These are phyloP conservation scores for Leptodermis oblonga DNA, from an alignment of 257 asterid species.

Conservation along the genomic window DNA sequence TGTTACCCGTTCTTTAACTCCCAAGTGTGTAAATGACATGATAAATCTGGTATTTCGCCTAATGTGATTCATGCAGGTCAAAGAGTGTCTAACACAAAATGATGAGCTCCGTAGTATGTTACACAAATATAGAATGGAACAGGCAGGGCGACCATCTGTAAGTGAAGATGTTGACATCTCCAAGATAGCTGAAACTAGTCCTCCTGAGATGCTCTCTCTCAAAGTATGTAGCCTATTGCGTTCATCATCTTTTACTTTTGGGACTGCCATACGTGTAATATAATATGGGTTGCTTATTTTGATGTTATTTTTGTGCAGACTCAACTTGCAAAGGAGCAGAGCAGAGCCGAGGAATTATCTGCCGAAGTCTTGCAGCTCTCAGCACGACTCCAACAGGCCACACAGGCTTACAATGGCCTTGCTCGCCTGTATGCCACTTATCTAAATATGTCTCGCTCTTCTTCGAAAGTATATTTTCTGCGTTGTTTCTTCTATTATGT, in stretches of 20 bases:
- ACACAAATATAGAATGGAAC: constrained; percentile 63
- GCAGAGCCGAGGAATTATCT: constrained; percentile 76
- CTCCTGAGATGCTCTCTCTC: constrained; percentile 49
- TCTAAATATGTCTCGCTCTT: constrained; percentile 2
- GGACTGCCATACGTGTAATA: not conserved
- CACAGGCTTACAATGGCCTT: constrained; percentile 64
- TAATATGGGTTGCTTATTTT: not conserved
- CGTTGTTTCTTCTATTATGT: not conserved
- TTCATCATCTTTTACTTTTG: too few relatives aligned
- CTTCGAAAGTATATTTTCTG: not conserved
- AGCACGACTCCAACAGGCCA: constrained; percentile 75
- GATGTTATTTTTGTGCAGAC: constrained; percentile 35
- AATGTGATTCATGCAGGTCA: constrained; percentile 50
- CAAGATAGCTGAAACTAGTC: constrained; percentile 28
- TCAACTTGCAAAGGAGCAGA: constrained; percentile 71
- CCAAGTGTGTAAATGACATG: not conserved
- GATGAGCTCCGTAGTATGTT: constrained; percentile 76
- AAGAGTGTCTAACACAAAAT: constrained; percentile 68
- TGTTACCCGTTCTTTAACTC: not conserved
- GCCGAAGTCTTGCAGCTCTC: constrained; percentile 80
- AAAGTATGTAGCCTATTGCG: constrained; percentile 42
- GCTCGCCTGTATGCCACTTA: constrained; percentile 64
- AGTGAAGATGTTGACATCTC: constrained; percentile 33
- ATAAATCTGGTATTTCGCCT: not conserved
- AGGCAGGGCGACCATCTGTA: constrained; percentile 34